Evolutionary conservation across 495 filamentous ascomycete species (phyloP).

Genomic region (Immersiella caudata): DNA sequence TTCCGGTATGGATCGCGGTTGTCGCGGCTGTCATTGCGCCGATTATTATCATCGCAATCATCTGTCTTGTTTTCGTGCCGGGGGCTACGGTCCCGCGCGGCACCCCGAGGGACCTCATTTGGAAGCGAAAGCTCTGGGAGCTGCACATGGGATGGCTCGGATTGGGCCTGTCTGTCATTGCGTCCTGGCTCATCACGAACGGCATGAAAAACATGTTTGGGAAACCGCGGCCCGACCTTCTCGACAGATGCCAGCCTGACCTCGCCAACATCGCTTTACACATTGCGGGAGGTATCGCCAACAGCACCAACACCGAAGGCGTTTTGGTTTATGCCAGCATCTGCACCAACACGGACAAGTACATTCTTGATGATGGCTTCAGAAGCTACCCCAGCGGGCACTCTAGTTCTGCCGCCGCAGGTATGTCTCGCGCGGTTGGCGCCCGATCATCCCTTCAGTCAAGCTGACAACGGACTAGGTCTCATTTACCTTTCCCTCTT

Average conservation of each 20-base stretch:
- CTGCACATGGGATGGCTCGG: constrained; percentile 80
- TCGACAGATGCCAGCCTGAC: constrained; percentile 68
- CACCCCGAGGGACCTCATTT: constrained; percentile 65
- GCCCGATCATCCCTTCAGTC: background rate
- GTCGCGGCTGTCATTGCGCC: constrained; percentile 62
- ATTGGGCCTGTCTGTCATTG: constrained; percentile 64
- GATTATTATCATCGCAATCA: constrained; percentile 65
- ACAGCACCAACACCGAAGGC: constrained; percentile 44
- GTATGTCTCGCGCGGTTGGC: constrained; percentile 22
- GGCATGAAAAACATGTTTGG: constrained; percentile 85
- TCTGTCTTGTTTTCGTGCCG: constrained; percentile 69
- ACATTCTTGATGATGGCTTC: constrained; percentile 80
- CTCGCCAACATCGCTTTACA: constrained; percentile 45
- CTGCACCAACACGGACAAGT: constrained; percentile 67
- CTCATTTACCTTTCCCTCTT: constrained; percentile 79
- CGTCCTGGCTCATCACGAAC: constrained; percentile 76
- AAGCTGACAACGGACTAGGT: constrained; percentile 35
- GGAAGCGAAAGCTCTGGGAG: constrained; percentile 80
- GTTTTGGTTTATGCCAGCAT: constrained; percentile 65
- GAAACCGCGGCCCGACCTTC: constrained; percentile 81
- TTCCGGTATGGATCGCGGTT: constrained; percentile 61
- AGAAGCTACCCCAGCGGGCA: constrained; percentile 81
- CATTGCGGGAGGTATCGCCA: constrained; percentile 43
- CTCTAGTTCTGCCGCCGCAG: constrained; percentile 66
- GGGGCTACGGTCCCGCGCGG: constrained; percentile 65